phyloP scores from a whole-genome alignment of 2,329 filamentous ascomycete species.

The Thermoascus crustaceus region DNA sequence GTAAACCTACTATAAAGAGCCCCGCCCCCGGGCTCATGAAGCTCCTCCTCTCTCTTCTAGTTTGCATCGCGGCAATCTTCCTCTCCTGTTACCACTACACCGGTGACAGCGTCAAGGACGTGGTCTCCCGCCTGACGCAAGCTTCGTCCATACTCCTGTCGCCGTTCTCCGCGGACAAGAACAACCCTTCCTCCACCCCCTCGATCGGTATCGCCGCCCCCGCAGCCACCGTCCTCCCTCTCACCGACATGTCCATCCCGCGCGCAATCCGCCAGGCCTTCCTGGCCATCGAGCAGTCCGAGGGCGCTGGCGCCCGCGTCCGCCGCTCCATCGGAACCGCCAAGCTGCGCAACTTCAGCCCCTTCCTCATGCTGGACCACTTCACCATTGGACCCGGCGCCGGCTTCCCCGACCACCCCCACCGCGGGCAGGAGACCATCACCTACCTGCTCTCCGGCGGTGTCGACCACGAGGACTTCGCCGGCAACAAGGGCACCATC shows the following conservation, averaged over 20 bases:
- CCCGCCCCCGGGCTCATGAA: constrained; percentile 21
- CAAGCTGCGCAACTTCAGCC: constrained; percentile 74
- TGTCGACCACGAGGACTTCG: constrained; percentile 88
- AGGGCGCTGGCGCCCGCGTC: constrained; percentile 81
- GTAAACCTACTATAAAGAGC: constrained; percentile 22
- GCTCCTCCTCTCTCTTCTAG: constrained; percentile 27
- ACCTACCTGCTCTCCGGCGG: constrained; percentile 82
- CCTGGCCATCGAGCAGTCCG: constrained; percentile 73
- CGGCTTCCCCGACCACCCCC: constrained; percentile 82
- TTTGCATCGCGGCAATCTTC: constrained; percentile 29
- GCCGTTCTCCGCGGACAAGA: constrained; percentile 10
- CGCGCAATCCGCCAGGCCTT: constrained; percentile 77
- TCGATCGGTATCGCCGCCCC: constrained; percentile 3
- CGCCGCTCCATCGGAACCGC: constrained; percentile 80
- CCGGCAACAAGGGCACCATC: constrained; percentile 76
- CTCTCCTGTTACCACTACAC: constrained; percentile 16
- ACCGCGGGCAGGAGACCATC: constrained; percentile 79
- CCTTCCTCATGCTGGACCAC: constrained; percentile 95
- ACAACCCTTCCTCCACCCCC: constrained; percentile 4
- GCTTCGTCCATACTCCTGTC: constrained; percentile 11
- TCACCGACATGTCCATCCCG: constrained; percentile 55
- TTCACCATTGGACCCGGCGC: constrained; percentile 72
- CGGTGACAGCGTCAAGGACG: constrained; percentile 12
- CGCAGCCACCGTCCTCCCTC: constrained; percentile 18
- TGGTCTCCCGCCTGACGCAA: constrained; percentile 14